Evolutionary conservation across 2,329 filamentous ascomycete species (phyloP).

Genomic region (Reticulascus tulasneorum): DNA sequence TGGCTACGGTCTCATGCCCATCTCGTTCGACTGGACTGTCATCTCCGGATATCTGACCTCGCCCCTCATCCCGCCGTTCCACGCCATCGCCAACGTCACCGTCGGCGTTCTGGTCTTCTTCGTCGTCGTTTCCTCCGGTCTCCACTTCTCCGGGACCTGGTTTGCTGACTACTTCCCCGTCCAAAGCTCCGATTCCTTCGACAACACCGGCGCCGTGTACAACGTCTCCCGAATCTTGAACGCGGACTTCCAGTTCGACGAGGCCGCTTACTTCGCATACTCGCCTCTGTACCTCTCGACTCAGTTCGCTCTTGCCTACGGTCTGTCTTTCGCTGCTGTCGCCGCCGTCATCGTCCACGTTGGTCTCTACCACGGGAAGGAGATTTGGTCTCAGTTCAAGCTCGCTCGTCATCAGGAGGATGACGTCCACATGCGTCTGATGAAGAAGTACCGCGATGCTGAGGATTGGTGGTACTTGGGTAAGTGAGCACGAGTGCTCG

Average conservation of each 20-base stretch:
- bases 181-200: constrained; percentile 56
- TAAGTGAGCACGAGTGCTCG: no score
- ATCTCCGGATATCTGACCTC: constrained; percentile 52
- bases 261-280: constrained; percentile 57
- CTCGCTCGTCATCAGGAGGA: constrained; percentile 53
- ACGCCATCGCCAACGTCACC: constrained; percentile 56
- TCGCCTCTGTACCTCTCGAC: constrained; percentile 63
- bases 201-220: constrained; percentile 59
- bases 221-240: constrained; percentile 59
- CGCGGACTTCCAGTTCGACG: constrained; percentile 52
- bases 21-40: constrained; percentile 65
- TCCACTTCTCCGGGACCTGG: constrained; percentile 56
- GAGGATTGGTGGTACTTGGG: constrained; percentile 57
- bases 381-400: constrained; percentile 52
- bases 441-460: constrained; percentile 58
- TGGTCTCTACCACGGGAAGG: constrained; percentile 49
- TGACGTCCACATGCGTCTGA: constrained; percentile 56
- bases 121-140: constrained; percentile 51
- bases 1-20: constrained; percentile 58
- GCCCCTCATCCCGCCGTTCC: constrained; percentile 57
- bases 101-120: constrained; percentile 50
- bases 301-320: constrained; percentile 58
- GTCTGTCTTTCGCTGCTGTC: constrained; percentile 64
- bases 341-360: constrained; percentile 57
- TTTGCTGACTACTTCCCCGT: constrained; percentile 59